These are phyloP conservation scores for Apophysomyces trapeziformis DNA, from an alignment of 371 early-diverging fungal species.

Conservation along the genomic window DNA sequence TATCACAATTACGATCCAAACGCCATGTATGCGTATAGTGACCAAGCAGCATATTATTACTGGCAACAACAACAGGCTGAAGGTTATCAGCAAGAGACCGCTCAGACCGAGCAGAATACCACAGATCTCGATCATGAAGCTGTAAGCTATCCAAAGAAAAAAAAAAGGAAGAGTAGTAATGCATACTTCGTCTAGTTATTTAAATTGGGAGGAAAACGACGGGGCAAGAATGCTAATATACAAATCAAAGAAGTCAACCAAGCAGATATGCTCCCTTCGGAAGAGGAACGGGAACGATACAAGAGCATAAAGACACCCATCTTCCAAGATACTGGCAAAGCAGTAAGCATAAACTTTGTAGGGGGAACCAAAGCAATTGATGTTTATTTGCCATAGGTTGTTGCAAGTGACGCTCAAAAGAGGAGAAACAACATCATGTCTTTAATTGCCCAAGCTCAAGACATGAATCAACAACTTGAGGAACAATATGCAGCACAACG, in stretches of 20 bases:
- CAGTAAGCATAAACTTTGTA: slow-evolving; percentile 16
- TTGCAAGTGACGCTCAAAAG: slow-evolving; percentile 60
- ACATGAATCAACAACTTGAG: slow-evolving; percentile 63
- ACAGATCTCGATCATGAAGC: slow-evolving; percentile 38
- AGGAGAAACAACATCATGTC: slow-evolving; percentile 83
- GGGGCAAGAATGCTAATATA: slow-evolving; percentile 42
- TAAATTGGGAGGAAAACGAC: slow-evolving; percentile 49
- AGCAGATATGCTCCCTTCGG: slow-evolving; percentile 49
- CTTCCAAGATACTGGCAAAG: slow-evolving; percentile 26
- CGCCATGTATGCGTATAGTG: slow-evolving; percentile 51
- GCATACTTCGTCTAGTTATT: slow-evolving; percentile 35
- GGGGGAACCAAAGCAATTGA: neutral
- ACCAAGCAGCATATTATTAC: slow-evolving; percentile 55
- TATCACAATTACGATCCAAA: slow-evolving; percentile 42
- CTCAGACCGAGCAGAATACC: slow-evolving; percentile 34
- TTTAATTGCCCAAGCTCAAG: slow-evolving; percentile 74
- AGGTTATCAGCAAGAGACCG: slow-evolving; percentile 31
- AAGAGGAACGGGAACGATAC: slow-evolving; percentile 44
- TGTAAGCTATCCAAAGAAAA: slow-evolving; percentile 32
- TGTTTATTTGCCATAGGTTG: slow-evolving; percentile 16
- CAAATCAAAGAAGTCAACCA: slow-evolving; percentile 58
- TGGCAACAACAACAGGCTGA: slow-evolving; percentile 35
- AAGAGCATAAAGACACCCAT: slow-evolving; percentile 31
- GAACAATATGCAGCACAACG: slow-evolving; percentile 69
- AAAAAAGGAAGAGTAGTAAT: neutral